Percentiles rank a stretch among this genome's conserved stretches.
Evolutionary conservation across 192 early-diverging fungal species (phyloP).

Genomic region (Coemansia sp.): DNA sequence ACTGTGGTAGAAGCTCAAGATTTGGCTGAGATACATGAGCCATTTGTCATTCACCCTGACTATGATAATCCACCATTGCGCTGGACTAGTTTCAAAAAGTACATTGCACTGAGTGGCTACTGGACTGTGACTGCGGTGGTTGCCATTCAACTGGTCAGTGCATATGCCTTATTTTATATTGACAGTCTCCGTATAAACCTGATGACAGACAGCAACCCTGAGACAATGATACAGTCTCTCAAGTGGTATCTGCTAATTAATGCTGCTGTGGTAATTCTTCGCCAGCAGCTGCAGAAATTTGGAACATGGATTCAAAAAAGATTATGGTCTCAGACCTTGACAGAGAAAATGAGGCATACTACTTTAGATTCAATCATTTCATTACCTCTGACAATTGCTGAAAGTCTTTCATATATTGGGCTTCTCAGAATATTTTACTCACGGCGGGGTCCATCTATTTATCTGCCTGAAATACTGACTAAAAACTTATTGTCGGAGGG

Average conservation of each 20-base stretch:
- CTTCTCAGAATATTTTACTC: background rate
- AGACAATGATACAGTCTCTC: constrained; percentile 24
- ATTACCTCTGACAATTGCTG: constrained; percentile 14
- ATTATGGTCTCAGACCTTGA: constrained; percentile 8
- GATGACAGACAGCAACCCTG: constrained; percentile 29
- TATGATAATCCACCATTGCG: background rate
- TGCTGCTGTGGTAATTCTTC: constrained; percentile 10
- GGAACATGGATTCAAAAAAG: background rate
- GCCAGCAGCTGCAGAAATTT: constrained; percentile 10
- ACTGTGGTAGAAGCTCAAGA: background rate
- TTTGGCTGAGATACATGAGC: background rate
- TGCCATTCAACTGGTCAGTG: constrained; percentile 8
- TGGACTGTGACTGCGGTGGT: constrained; percentile 7
- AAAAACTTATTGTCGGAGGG: background rate
- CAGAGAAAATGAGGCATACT: constrained; percentile 2
- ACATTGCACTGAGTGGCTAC: constrained; percentile 16
- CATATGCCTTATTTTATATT: constrained; percentile 14
- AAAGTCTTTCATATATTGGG: constrained; percentile 1
- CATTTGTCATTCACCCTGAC: constrained; percentile 1
- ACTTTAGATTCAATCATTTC: background rate
- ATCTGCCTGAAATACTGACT: background rate
- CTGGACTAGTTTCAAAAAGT: constrained; percentile 5
- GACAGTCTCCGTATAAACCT: constrained; percentile 18
- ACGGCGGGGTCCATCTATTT: background rate
- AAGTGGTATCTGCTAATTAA: constrained; percentile 21